A percentile compares a stretch with the other conserved stretches of the same genome.
phyloP scores from a whole-genome alignment of 108 stramenopile species.

The Aurantiochytrium sp. region DNA sequence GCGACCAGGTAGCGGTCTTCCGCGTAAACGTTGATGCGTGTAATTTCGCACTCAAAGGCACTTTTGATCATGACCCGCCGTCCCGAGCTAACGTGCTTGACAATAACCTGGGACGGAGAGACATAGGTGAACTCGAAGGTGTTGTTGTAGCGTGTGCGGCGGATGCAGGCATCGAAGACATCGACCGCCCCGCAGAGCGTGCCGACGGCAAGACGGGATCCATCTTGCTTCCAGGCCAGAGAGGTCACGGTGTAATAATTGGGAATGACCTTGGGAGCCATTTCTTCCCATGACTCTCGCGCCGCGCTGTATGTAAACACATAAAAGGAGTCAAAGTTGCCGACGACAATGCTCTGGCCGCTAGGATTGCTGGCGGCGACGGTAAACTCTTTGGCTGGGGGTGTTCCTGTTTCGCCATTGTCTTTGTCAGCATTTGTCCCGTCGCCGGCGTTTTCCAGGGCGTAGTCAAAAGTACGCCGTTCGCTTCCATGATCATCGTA shows the following conservation, averaged over 20 bases:
- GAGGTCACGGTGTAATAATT: constrained; percentile 58
- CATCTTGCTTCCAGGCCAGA: constrained; percentile 56
- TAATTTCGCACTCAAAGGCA: constrained; percentile 51
- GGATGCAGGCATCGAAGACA: constrained; percentile 47
- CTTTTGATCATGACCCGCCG: constrained; percentile 37
- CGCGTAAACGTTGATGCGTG: constrained; percentile 46
- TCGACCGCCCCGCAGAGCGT: constrained; percentile 53
- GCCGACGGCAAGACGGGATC: constrained; percentile 45
- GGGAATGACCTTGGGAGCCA: constrained; percentile 30
- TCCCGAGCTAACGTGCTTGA: constrained; percentile 39
- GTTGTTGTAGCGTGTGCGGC: constrained; percentile 43
- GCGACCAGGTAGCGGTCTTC: constrained; percentile 49
- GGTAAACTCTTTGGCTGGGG: constrained; percentile 35
- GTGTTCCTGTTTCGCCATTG: not conserved
- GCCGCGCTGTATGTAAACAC: constrained; percentile 29
- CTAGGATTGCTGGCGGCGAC: constrained; percentile 42
- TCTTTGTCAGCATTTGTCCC: not conserved
- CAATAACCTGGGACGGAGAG: constrained; percentile 46
- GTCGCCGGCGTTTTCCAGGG: not conserved
- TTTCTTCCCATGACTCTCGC: constrained; percentile 35
- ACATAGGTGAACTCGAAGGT: constrained; percentile 60
- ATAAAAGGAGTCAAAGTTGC: constrained; percentile 49
- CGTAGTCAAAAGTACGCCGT: constrained; percentile 48
- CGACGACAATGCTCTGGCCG: constrained; percentile 52
- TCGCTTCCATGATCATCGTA: constrained; percentile 45